These are phyloP conservation scores for Pseudevernia furfuracea DNA, from an alignment of 495 filamentous ascomycete species.

Conservation along the genomic window DNA sequence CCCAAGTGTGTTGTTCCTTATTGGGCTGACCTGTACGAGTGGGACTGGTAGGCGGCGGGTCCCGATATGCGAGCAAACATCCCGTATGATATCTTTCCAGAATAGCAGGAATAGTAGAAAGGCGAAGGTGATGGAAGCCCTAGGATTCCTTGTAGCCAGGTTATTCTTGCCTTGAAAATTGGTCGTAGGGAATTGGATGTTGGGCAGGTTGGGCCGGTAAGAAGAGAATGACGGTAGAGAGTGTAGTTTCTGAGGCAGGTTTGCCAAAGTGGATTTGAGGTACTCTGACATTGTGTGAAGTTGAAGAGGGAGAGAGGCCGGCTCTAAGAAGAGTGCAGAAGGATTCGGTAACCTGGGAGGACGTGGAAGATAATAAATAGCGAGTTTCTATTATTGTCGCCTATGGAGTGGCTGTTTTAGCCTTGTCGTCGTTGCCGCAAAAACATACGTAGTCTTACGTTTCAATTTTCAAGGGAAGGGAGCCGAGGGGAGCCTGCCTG, in stretches of 20 bases:
- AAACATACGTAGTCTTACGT: too few relatives aligned
- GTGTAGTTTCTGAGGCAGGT: slow-evolving; percentile 10
- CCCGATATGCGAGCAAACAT: slow-evolving; percentile 11
- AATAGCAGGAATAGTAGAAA: slow-evolving; percentile 18
- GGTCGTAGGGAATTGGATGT: slow-evolving; percentile 13
- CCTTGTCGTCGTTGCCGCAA: not conserved
- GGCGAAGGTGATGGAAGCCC: slow-evolving; percentile 5
- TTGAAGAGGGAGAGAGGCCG: not conserved
- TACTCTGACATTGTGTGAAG: slow-evolving; percentile 10
- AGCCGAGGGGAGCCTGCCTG: not conserved
- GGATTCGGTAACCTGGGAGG: not conserved
- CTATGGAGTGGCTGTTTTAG: not conserved
- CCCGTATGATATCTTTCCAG: slow-evolving; percentile 19
- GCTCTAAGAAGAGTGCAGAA: not conserved
- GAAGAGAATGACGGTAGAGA: slow-evolving; percentile 3
- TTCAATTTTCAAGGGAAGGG: not conserved
- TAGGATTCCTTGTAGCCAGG: slow-evolving; percentile 11
- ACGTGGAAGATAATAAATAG: not conserved
- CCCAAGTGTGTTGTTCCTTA: slow-evolving; percentile 20
- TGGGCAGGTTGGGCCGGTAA: slow-evolving; percentile 6
- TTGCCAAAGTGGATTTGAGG: slow-evolving; percentile 9
- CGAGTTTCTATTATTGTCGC: not conserved
- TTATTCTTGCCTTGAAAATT: slow-evolving; percentile 12
- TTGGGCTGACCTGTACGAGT: slow-evolving; percentile 15
- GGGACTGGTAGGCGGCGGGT: not conserved